Evolutionary conservation across 306 rosid species (phyloP).

Genomic region (Bauhinia variegata): DNA sequence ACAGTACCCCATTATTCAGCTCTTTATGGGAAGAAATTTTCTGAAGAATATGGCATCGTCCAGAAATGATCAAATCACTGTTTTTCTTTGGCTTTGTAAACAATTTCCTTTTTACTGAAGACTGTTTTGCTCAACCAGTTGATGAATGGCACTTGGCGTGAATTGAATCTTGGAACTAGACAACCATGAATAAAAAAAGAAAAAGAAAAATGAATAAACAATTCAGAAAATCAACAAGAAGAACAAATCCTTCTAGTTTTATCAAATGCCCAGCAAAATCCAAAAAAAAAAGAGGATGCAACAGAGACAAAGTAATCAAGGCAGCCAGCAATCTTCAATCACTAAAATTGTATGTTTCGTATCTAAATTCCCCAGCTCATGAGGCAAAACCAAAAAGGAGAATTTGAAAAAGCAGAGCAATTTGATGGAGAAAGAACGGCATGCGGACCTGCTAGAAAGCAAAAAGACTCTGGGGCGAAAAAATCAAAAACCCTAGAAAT

Average conservation of each 20-base stretch:
- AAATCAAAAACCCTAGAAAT: conserved; percentile 44
- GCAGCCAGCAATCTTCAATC: neutral
- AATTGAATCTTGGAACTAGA: neutral
- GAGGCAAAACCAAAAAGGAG: too few species aligned
- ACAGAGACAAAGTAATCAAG: neutral
- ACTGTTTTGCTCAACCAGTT: too few species aligned
- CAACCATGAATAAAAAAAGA: neutral
- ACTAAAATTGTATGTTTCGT: too few species aligned
- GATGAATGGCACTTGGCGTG: too few species aligned
- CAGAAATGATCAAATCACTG: neutral
- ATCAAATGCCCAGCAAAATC: too few species aligned
- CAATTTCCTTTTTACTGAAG: neutral
- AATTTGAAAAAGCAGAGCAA: neutral
- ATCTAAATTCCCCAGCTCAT: too few species aligned
- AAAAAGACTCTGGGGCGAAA: neutral
- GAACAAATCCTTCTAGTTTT: too few species aligned
- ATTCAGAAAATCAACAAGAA: neutral
- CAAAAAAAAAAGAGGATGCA: neutral
- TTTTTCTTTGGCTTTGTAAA: neutral
- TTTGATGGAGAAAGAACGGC: neutral
- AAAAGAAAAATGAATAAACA: neutral
- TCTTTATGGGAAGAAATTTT: neutral
- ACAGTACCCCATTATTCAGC: neutral
- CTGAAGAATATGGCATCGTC: neutral
- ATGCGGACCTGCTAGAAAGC: conserved; percentile 43